Evolutionary conservation across 345 rosid genomes (phyloP), one percentile per base, ranked within the genome.

Genomic region (Hibiscus trionum): DNA sequence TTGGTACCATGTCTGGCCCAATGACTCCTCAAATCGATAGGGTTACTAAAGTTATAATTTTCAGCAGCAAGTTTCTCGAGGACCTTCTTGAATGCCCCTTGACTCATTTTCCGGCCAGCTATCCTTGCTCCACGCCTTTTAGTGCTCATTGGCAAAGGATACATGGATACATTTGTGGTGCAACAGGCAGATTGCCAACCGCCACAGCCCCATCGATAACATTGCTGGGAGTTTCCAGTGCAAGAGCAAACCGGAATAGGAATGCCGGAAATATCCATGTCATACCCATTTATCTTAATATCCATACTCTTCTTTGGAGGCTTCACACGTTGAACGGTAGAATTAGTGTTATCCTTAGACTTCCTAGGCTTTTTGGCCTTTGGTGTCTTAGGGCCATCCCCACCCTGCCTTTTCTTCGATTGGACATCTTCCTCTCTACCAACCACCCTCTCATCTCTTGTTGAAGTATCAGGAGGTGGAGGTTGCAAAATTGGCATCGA

Each of bases 1-100:
- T 95, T 95, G 76, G 99, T 95, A 39, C 99, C 99, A 81, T 95
- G 99, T 82, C 88, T 90, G 3, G 99, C 99, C 99, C 99, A 95
- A 79, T 95, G 93, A 69, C 83, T 78, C 90, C 89, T 91, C 81
- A 93, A 79, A 83, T 93, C 97, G 79, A 93, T 90, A 4, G 97
- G 82, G 79, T 86, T 87, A 74, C 80, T 74, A 77, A 93, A 90
- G 82, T 84, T 82, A 82, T 82, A 89, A 21, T 97, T 97, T 78
- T 95, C 99, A 33, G 90, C 89, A 15, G 97, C 96, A 12, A 95
- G 94, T 80, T 90, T 92, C 90, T 89, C 98, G 83, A 95, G 78
- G 58, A 95, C 98, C 79, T 95, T 95, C 84, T 90, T 95, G 75
- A 95, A 95, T 10, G 99, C 99, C 2, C 99, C 99, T 77, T 86